Evolutionary conservation across 345 rosid genomes (phyloP).

Genomic region (Euphorbia tirucalli): DNA sequence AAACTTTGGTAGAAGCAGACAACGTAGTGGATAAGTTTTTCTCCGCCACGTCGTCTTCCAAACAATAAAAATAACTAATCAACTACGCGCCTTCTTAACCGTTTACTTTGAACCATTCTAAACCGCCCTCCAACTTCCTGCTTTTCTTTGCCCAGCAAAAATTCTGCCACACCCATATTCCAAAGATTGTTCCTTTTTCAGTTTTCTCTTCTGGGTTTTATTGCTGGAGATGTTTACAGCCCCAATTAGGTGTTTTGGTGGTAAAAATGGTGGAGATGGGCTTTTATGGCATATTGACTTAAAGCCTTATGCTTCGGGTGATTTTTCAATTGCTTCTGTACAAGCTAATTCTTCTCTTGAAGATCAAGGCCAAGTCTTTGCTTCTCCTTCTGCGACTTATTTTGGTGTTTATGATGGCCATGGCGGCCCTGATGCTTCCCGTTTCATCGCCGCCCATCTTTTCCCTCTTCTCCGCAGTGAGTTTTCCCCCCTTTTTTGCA

Average conservation of each 20-base stretch:
- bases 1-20: neutral
- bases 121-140: slow-evolving; percentile 1
- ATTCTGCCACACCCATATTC: neutral
- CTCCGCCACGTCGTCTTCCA: slow-evolving; percentile 26
- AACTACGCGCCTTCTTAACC: neutral
- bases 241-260: slow-evolving; percentile 47
- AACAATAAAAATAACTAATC: neutral
- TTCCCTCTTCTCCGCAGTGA: slow-evolving; percentile 49
- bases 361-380: slow-evolving; percentile 63
- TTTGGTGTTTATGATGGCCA: slow-evolving; percentile 74
- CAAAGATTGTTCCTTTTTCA: neutral
- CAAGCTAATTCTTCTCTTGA: slow-evolving; percentile 63
- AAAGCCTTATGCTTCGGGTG: slow-evolving; percentile 60
- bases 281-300: slow-evolving; percentile 54
- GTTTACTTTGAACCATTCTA: slow-evolving; percentile 37
- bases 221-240: slow-evolving; percentile 39
- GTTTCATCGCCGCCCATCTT: slow-evolving; percentile 45
- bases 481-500: neutral
- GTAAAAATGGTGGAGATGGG: slow-evolving; percentile 32
- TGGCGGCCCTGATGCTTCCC: slow-evolving; percentile 68
- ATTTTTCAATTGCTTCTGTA: slow-evolving; percentile 56
- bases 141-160: neutral
- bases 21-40: slow-evolving; percentile 18
- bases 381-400: slow-evolving; percentile 61
- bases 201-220: neutral